Evolutionary conservation across 2,329 filamentous ascomycete genomes (phyloP).

Genomic region (Cercospora sojina): DNA sequence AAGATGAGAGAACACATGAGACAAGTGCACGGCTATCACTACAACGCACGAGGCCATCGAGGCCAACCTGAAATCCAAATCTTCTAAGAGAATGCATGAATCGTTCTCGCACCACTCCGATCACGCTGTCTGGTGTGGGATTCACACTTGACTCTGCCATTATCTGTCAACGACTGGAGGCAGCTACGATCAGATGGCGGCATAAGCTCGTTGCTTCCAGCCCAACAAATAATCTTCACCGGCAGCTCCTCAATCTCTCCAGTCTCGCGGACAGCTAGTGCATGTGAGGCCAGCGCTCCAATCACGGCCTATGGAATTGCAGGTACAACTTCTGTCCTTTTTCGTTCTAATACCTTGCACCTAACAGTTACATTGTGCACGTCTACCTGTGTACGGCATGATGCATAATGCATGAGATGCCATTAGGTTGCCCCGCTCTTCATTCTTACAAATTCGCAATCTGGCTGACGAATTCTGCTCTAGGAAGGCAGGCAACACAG

Average conservation of each 20-base stretch:
- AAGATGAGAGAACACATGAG: constrained; percentile 59
- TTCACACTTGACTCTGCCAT: not conserved
- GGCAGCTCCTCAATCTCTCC: not conserved
- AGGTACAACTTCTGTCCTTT: too few species aligned
- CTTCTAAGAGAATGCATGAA: not conserved
- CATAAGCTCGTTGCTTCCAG: not conserved
- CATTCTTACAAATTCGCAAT: too few species aligned
- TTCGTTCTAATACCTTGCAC: too few species aligned
- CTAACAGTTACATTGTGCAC: too few species aligned
- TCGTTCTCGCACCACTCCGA: not conserved
- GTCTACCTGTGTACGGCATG: too few species aligned
- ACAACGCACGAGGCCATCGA: not conserved
- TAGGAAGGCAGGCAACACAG: too few species aligned
- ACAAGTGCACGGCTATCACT: constrained; percentile 47
- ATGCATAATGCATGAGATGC: too few species aligned
- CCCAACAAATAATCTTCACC: not conserved
- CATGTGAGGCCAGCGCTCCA: too few species aligned
- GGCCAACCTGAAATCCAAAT: not conserved
- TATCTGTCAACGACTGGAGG: not conserved
- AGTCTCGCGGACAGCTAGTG: not conserved
- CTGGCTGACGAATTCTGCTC: too few species aligned
- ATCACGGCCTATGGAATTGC: too few species aligned
- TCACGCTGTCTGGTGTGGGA: too few species aligned
- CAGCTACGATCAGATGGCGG: not conserved
- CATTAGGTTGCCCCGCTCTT: too few species aligned